A percentile compares a stretch with the other conserved stretches of the same genome.
Conservation (phyloP, 2,329 filamentous ascomycete species). For the Fusarium tuaranense region DNA sequence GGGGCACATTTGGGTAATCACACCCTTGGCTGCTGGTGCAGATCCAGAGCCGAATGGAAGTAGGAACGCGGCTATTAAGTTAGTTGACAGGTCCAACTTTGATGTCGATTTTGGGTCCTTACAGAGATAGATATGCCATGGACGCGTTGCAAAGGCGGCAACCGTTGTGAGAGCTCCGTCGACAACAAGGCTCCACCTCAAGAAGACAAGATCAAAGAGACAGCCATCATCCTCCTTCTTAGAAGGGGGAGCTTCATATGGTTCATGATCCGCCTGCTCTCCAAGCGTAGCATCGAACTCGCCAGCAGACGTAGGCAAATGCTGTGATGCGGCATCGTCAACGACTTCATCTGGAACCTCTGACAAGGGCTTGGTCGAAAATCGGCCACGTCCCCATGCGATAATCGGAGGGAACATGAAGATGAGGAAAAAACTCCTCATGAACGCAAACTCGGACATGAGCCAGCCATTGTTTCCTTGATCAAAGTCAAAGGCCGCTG, state of each 20-base stretch:
- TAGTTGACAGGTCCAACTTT: background rate
- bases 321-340: conserved; percentile 14
- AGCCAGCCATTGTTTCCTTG: conserved; percentile 68
- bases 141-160: conserved; percentile 69
- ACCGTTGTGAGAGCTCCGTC: conserved; percentile 74
- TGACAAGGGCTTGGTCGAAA: background rate
- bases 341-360: conserved; percentile 12
- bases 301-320: conserved; percentile 52
- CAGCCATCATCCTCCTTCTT: conserved; percentile 59
- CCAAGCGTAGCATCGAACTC: conserved; percentile 56
- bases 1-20: conserved; percentile 78
- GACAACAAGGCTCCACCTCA: conserved; percentile 72
- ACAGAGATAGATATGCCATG: conserved; percentile 77
- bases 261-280: conserved; percentile 59
- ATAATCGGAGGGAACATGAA: conserved; percentile 67
- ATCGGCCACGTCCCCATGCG: conserved; percentile 51
- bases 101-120: conserved; percentile 24
- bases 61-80: conserved; percentile 65
- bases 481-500: conserved; percentile 64
- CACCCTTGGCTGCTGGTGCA: conserved; percentile 76
- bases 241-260: conserved; percentile 46
- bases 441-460: conserved; percentile 66
- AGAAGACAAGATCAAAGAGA: conserved; percentile 75
- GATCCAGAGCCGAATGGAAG: conserved; percentile 78
- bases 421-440: conserved; percentile 67